These are phyloP conservation scores for Penstemon davidsonii DNA, from an alignment of 257 asterid genomes.

Conservation along the genomic window DNA sequence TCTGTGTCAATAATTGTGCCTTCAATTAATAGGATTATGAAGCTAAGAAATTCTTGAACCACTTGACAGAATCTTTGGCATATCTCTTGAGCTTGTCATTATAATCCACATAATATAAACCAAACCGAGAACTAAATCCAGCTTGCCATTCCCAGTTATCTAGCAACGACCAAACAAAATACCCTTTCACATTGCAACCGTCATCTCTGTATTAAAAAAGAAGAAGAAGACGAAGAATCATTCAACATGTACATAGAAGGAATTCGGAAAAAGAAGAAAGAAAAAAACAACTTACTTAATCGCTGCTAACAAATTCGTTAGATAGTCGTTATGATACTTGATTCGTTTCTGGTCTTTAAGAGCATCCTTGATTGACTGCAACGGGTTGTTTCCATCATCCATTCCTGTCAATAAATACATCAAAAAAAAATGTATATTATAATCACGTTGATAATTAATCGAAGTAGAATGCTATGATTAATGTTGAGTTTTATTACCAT, in stretches of 20 bases:
- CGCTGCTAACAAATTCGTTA: constrained; percentile 56
- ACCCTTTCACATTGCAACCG: constrained; percentile 86
- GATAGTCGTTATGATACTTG: constrained; percentile 75
- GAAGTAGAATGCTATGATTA: not conserved
- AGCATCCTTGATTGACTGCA: constrained; percentile 44
- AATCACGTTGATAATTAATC: not conserved
- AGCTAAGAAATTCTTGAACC: constrained; percentile 78
- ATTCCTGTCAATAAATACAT: constrained; percentile 46
- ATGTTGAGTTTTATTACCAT: constrained; percentile 43
- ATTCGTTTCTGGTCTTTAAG: constrained; percentile 73
- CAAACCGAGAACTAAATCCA: constrained; percentile 74
- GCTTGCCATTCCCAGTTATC: constrained; percentile 98
- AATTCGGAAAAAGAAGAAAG: not conserved
- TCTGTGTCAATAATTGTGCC: too few relatives aligned
- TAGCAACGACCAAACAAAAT: constrained; percentile 83
- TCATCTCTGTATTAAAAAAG: constrained; percentile 54
- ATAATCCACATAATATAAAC: constrained; percentile 78
- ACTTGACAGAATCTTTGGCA: constrained; percentile 72
- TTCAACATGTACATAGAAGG: too few relatives aligned
- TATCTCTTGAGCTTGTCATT: constrained; percentile 68
- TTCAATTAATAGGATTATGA: constrained; percentile 24
- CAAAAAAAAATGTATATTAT: not conserved
- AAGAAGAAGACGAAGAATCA: too few relatives aligned
- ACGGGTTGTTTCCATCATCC: constrained; percentile 54
- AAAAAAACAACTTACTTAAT: constrained; percentile 46